Percentiles rank a stretch among this genome's conserved stretches.
These are phyloP conservation scores for Metschnikowia kunwiensis DNA, from an alignment of 805 yeast species.

Conservation along the genomic window DNA sequence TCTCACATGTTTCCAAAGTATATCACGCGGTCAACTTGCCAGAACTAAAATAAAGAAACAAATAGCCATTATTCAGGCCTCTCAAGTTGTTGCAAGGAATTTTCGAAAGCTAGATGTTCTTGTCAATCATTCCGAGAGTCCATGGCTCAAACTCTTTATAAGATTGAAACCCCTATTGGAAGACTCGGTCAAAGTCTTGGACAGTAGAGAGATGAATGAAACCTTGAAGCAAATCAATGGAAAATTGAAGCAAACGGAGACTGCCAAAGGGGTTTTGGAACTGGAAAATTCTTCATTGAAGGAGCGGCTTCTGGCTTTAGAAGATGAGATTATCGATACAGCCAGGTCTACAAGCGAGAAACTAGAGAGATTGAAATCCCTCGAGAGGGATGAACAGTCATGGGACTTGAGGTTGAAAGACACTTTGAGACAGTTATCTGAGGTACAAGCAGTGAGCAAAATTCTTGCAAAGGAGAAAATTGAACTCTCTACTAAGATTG, in stretches of 20 bases:
- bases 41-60: conserved; percentile 47
- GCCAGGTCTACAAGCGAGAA: conserved; percentile 41
- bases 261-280: conserved; percentile 27
- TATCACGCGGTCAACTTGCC: conserved; percentile 58
- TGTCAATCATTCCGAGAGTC: conserved; percentile 15
- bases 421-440: conserved; percentile 26
- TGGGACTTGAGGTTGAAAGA: conserved; percentile 27
- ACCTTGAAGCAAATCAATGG: conserved; percentile 51
- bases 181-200: conserved; percentile 58
- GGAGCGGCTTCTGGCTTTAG: conserved; percentile 31
- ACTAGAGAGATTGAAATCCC: conserved; percentile 42
- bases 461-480: conserved; percentile 32
- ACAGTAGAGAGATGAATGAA: conserved; percentile 54
- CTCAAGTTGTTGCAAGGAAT: conserved; percentile 63
- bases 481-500: conserved; percentile 19
- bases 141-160: conserved; percentile 73
- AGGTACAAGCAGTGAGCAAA: conserved; percentile 30
- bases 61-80: conserved; percentile 64
- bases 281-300: conserved; percentile 39
- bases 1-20: conserved; percentile 60
- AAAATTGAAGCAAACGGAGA: conserved; percentile 37
- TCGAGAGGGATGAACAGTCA: conserved; percentile 40
- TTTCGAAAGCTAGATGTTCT: conserved; percentile 59
- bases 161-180: conserved; percentile 72
- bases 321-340: conserved; percentile 31